Evolutionary conservation across 805 yeast genomes (phyloP).

Genomic region (Candida takata): DNA sequence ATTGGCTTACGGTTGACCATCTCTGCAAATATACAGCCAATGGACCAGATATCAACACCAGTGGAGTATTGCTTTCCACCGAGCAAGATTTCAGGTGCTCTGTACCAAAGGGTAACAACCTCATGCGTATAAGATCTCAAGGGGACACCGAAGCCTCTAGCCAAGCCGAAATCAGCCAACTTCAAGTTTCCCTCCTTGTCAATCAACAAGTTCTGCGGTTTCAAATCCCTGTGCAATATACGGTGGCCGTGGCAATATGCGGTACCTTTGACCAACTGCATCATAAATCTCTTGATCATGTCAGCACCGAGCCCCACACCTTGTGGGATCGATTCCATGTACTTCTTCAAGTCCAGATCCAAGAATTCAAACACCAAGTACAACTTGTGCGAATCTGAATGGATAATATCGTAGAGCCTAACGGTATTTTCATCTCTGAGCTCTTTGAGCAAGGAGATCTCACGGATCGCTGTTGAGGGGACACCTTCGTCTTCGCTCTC

Average conservation of each 20-base stretch:
- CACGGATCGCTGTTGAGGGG: constrained; percentile 96
- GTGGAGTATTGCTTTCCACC: constrained; percentile 98
- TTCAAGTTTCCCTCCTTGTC: constrained; percentile 94
- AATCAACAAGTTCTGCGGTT: constrained; percentile 92
- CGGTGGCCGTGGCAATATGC: constrained; percentile 92
- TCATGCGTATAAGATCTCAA: constrained; percentile 95
- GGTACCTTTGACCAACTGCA: constrained; percentile 86
- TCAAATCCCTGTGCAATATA: constrained; percentile 89
- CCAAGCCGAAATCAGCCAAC: constrained; percentile 89
- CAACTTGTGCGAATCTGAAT: constrained; percentile 86
- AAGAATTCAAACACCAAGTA: constrained; percentile 90
- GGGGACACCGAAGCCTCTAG: constrained; percentile 97
- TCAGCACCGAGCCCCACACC: constrained; percentile 86
- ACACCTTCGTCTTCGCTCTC: constrained; percentile 98
- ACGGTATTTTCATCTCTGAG: constrained; percentile 92
- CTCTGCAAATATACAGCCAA: constrained; percentile 96
- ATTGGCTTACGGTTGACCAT: constrained; percentile 94
- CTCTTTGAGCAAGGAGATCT: constrained; percentile 89
- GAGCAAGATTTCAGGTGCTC: constrained; percentile 91
- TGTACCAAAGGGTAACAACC: constrained; percentile 95
- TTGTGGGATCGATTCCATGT: constrained; percentile 92
- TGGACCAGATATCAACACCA: constrained; percentile 98
- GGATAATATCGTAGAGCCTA: constrained; percentile 86
- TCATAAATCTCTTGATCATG: constrained; percentile 87
- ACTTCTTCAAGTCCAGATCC: constrained; percentile 91